Percentiles rank a stretch among this genome's conserved stretches.
These are phyloP conservation scores for Fusarium palustre DNA, from an alignment of 2,329 filamentous ascomycete species.

Conservation along the genomic window DNA sequence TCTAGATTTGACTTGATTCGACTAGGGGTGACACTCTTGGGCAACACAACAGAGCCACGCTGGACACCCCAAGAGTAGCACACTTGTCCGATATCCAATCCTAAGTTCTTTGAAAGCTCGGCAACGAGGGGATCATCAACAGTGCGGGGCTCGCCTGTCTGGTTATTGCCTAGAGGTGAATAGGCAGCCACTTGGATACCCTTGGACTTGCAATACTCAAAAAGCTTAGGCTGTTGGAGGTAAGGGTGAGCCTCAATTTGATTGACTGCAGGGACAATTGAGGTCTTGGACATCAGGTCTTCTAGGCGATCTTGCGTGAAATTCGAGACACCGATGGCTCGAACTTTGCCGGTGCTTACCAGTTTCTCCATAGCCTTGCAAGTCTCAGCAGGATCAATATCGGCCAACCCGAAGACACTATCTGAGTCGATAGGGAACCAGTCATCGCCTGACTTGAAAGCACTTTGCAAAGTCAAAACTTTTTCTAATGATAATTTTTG, in stretches of 20 bases:
- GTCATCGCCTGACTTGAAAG: constrained; percentile 65
- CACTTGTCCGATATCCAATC: constrained; percentile 61
- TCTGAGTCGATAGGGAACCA: constrained; percentile 61
- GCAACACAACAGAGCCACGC: constrained; percentile 64
- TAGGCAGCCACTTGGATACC: constrained; percentile 7
- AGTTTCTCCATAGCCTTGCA: constrained; percentile 56
- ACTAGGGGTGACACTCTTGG: constrained; percentile 65
- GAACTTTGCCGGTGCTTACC: constrained; percentile 53
- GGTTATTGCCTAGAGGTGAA: constrained; percentile 57
- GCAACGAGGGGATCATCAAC: constrained; percentile 63
- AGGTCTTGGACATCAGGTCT: constrained; percentile 5
- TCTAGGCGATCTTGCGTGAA: constrained; percentile 48
- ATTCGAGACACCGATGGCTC: constrained; percentile 66
- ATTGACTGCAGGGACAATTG: constrained; percentile 2
- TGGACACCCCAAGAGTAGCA: constrained; percentile 66
- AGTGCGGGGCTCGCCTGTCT: constrained; percentile 56
- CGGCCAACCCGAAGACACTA: constrained; percentile 74
- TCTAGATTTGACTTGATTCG: constrained; percentile 62
- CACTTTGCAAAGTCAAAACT: constrained; percentile 41
- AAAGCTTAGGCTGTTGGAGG: constrained; percentile 6
- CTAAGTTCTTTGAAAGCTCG: constrained; percentile 61
- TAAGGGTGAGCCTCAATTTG: constrained; percentile 16
- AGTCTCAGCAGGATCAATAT: constrained; percentile 56
- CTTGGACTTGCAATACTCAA: constrained; percentile 4
- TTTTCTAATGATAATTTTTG: no score